Percentiles rank a stretch among this genome's conserved stretches.
phyloP scores from a whole-genome alignment of 1,139 yeast genomes.

The Yamadazyma songkhlaensis region DNA sequence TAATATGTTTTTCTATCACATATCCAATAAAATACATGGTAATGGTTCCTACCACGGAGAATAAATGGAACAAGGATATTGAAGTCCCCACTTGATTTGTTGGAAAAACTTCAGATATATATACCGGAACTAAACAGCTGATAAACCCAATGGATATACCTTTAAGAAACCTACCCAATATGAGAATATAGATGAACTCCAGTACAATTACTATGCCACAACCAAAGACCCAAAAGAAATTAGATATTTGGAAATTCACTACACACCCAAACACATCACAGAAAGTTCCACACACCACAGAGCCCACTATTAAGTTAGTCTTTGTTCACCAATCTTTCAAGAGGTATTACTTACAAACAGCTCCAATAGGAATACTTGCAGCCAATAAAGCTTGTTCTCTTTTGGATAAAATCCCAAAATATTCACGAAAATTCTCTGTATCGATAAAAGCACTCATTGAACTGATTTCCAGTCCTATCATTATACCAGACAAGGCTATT shows the following conservation, averaged over 20 bases:
- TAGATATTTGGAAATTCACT: conserved; percentile 22
- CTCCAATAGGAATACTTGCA: conserved; percentile 30
- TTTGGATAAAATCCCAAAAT: conserved; percentile 20
- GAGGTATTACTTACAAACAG: conserved; percentile 11
- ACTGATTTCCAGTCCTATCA: conserved; percentile 31
- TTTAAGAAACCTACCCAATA: conserved; percentile 27
- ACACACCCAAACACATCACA: conserved; percentile 30
- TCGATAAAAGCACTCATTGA: conserved; percentile 24
- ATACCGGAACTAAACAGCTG: conserved; percentile 30
- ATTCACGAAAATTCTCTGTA: conserved; percentile 20
- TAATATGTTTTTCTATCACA: conserved; percentile 15
- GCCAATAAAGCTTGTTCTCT: conserved; percentile 27
- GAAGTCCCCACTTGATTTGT: conserved; percentile 20
- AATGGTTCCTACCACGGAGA: conserved; percentile 22
- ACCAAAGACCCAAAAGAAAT: conserved; percentile 29
- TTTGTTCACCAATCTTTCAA: no score
- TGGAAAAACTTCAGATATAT: conserved; percentile 30
- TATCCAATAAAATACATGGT: conserved; percentile 20
- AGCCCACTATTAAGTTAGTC: conserved; percentile 24
- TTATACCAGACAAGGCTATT: conserved; percentile 26
- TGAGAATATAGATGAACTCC: conserved; percentile 23
- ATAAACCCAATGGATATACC: conserved; percentile 33
- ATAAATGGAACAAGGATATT: conserved; percentile 21
- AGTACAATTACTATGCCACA: conserved; percentile 23
- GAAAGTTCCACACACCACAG: conserved; percentile 29